Conservation (phyloP, 106 monocot genomes). For the Dendrobium catenatum region DNA sequence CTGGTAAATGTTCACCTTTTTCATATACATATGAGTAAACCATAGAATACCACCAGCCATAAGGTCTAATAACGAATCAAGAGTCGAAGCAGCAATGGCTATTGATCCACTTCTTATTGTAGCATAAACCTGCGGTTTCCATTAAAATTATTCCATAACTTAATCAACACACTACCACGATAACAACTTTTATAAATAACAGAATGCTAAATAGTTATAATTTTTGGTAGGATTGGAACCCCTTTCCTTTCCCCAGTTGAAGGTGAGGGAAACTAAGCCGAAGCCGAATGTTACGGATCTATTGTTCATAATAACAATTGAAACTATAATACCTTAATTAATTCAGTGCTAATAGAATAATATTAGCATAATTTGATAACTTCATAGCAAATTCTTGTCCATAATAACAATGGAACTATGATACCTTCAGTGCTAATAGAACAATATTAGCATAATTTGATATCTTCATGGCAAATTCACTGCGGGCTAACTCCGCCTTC, state of each 20-base stretch:
- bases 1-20: conserved; percentile 65
- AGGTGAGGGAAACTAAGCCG: neutral
- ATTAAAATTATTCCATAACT: neutral
- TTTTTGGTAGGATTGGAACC: no score
- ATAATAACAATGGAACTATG: neutral
- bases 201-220: neutral
- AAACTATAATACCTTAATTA: conserved; percentile 38
- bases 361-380: conserved; percentile 83
- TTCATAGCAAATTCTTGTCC: conserved; percentile 61
- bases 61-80: conserved; percentile 84
- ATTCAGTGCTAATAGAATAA: conserved; percentile 48
- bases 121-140: conserved; percentile 50
- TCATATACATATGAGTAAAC: conserved; percentile 91
- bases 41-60: conserved; percentile 90
- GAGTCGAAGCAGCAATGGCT: conserved; percentile 85
- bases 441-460: conserved; percentile 82
- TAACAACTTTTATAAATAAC: neutral
- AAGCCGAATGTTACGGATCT: no score
- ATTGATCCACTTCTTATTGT: conserved; percentile 79
- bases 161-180: neutral
- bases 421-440: conserved; percentile 70
- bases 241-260: no score
- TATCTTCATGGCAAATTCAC: conserved; percentile 78
- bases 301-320: neutral
- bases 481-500: conserved; percentile 28